Evolutionary conservation across 345 rosid genomes (phyloP), one percentile per base, ranked within the genome.

Genomic region (Pugionium cornutum): DNA sequence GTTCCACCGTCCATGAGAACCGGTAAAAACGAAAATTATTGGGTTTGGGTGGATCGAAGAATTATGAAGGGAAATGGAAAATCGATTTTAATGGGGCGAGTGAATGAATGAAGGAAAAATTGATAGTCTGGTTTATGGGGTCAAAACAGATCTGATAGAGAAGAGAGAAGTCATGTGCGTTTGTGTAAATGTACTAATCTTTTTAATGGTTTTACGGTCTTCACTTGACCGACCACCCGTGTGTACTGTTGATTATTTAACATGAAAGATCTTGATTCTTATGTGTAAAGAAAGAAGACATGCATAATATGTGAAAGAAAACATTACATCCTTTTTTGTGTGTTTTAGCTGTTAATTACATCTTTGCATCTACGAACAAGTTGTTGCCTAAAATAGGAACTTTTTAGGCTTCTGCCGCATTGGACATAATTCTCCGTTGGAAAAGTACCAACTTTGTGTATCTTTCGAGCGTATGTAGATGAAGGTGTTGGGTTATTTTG

Each of bases 1-100:
- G 71, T 76, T 36, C 76, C 87, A 53, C 79, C 85, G 73, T 81
- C 84, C 82, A 79, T 81, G 43, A 62, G 4, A 28, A 11, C 59
- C 58, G 64, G 30, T 9, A 33, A 62, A 53, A 62, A 63, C 27
- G 7, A 26, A 51, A 45, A 28, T 43, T 31, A 0, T 1, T 33
- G 64, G 72, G 59, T 25, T 35, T 44, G 58, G n/a, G 42, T 34
- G 59, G 59, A 58, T 58, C 59, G 28, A 64, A 18, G 43, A 31
- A 25, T 31, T 9, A n/a, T 10, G 6, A 7, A 58, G 55, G 49
- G 46, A 58, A 68, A 67, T 58, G 65, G 47, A 5, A 31, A 25
- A 64, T 28, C 7, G 1, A 45, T 4, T 34, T n/a, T 36, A 52
- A 51, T 61, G 8, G 58, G 62, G 49, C 6, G 57, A 62, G 62